Evolutionary conservation across 768 basidiomycete species (phyloP), one percentile per base, ranked within the genome.

Genomic region (Boletus sp.): DNA sequence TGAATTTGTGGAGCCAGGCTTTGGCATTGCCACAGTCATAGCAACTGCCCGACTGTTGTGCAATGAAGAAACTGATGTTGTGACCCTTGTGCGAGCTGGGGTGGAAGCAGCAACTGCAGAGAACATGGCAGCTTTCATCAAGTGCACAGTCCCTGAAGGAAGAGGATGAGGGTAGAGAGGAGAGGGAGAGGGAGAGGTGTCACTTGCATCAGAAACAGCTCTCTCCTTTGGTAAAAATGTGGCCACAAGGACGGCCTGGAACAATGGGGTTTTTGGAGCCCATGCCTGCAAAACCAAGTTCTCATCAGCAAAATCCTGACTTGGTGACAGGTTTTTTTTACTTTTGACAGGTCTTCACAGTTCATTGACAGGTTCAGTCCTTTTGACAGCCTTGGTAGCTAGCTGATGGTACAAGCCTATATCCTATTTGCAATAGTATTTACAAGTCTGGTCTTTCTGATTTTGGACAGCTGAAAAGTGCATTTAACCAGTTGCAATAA

Each of bases 1-100:
- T n/a, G n/a, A n/a, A n/a, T n/a, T 82, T 76, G 6, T 68, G 65
- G 35, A 85, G 81, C 94, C 94, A 98, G 2, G 92, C 92, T 66
- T 96, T 90, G 24, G 81, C 78, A 66, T 98, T 95, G 17, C 94
- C 94, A 65, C 96, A 98, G 72, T 98, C 94, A 68, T 96, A 99
- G 63, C 92, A 94, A 5, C 94, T 90, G 7, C 94, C 90, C 0
- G 90, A 87, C 63, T 97, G 94, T 56, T 92, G 91, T 8, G 90
- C 87, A 62, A 96, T 89, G 72, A 92, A 93, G 76, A 98, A 95
- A 57, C 89, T 89, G 64, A 98, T 86, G 61, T 93, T 96, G 75
- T 98, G 96, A 45, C 84, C 86, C 20, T 77, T 75, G 68, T 98
- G 96, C 55, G 89, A 80, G n/a, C 90, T 89, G 1, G 89, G 82